phyloP scores from a whole-genome alignment of 1,139 yeast species.

The Geotrichum phurueaensis region DNA sequence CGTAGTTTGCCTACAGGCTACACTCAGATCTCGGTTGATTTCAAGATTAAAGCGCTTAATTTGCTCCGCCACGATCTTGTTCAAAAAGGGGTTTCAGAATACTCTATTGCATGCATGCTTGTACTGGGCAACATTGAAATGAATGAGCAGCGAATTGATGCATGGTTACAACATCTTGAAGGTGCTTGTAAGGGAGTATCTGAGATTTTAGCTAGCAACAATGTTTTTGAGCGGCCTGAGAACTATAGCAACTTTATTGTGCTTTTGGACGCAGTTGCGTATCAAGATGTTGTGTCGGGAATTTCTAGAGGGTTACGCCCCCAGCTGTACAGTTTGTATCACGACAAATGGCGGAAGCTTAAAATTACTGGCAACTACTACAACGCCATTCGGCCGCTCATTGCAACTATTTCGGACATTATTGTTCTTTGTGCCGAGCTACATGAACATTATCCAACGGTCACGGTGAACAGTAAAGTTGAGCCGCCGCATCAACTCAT shows the following conservation, averaged over 20 bases:
- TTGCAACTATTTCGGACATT: slow-evolving; percentile 8
- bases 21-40: slow-evolving; percentile 11
- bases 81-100: slow-evolving; percentile 11
- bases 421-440: slow-evolving; percentile 3
- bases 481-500: background rate
- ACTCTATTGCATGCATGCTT: slow-evolving; percentile 15
- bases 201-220: slow-evolving; percentile 8
- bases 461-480: background rate
- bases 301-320: slow-evolving; percentile 3
- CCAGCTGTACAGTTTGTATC: slow-evolving; percentile 3
- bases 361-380: background rate
- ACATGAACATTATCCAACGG: slow-evolving; percentile 8
- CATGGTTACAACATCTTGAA: slow-evolving; percentile 13
- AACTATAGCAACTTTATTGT: slow-evolving; percentile 1
- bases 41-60: slow-evolving; percentile 11
- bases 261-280: slow-evolving; percentile 12
- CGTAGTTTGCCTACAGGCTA: slow-evolving; percentile 4
- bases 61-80: slow-evolving; percentile 13
- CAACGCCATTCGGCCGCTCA: background rate
- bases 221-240: slow-evolving; percentile 6
- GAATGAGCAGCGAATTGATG: slow-evolving; percentile 6
- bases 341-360: slow-evolving; percentile 1
- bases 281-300: slow-evolving; percentile 9
- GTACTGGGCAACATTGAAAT: slow-evolving; percentile 13
- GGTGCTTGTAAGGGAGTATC: slow-evolving; percentile 13